Percentiles rank a stretch among this genome's conserved stretches.
Evolutionary conservation across 108 stramenopile species (phyloP).

Genomic region (Cyclotella sp.): DNA sequence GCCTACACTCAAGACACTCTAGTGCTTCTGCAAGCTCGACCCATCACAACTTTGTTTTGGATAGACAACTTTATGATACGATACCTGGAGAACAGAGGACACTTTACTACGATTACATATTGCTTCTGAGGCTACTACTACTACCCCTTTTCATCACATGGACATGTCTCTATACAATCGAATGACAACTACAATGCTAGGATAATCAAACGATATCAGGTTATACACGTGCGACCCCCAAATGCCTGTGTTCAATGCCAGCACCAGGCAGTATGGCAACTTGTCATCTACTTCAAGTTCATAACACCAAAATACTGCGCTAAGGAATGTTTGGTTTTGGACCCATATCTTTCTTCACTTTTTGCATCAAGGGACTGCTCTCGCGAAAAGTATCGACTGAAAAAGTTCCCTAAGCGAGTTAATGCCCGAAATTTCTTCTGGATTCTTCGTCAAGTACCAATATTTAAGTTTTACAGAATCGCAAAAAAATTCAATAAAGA

Average conservation of each 20-base stretch:
- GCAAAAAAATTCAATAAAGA: slow-evolving; percentile 12
- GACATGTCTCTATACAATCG: slow-evolving; percentile 18
- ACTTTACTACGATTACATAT: slow-evolving; percentile 40
- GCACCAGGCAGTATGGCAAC: slow-evolving; percentile 35
- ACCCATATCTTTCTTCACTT: slow-evolving; percentile 28
- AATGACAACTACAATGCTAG: neutral
- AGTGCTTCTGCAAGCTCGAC: slow-evolving; percentile 33
- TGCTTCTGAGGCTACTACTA: slow-evolving; percentile 39
- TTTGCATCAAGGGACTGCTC: slow-evolving; percentile 32
- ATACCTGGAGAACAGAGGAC: slow-evolving; percentile 24
- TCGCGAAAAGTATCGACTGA: slow-evolving; percentile 24
- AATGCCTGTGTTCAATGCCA: slow-evolving; percentile 26
- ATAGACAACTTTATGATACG: slow-evolving; percentile 38
- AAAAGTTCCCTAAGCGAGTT: slow-evolving; percentile 20
- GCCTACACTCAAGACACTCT: slow-evolving; percentile 5
- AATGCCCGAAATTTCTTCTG: slow-evolving; percentile 11
- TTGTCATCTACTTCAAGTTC: slow-evolving; percentile 28
- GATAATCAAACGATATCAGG: neutral
- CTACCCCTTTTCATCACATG: slow-evolving; percentile 33
- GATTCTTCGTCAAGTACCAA: slow-evolving; percentile 18
- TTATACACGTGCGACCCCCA: slow-evolving; percentile 12
- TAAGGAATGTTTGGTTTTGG: slow-evolving; percentile 5
- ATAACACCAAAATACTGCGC: slow-evolving; percentile 24
- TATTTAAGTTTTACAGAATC: slow-evolving; percentile 16
- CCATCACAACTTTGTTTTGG: slow-evolving; percentile 37